Conservation (phyloP, 2,329 filamentous ascomycete species). For the Talaromyces sp. region DNA sequence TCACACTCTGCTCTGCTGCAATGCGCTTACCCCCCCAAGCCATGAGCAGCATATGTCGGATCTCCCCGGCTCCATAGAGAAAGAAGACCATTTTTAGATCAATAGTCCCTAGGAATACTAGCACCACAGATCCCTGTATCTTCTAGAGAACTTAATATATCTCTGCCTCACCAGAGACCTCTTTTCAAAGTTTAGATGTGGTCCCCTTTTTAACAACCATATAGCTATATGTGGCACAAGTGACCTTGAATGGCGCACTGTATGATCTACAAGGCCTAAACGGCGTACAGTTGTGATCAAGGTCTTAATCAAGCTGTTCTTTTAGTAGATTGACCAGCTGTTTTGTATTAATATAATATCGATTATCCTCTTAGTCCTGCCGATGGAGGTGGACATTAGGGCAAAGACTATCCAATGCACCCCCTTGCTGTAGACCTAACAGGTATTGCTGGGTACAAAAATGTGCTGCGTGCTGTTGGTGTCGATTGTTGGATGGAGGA, state of each 20-base stretch:
- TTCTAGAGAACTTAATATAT: constrained; percentile 18
- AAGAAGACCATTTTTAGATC: constrained; percentile 19
- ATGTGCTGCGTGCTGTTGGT: constrained; percentile 14
- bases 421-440: constrained; percentile 20
- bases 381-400: constrained; percentile 22
- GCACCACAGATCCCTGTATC: constrained; percentile 22
- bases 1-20: not conserved
- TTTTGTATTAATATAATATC: constrained; percentile 16
- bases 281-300: constrained; percentile 24
- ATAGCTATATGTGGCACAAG: constrained; percentile 21
- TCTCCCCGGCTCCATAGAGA: constrained; percentile 22
- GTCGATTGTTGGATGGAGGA: constrained; percentile 6
- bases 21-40: constrained; percentile 19
- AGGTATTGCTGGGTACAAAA: constrained; percentile 27
- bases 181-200: constrained; percentile 20
- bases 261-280: constrained; percentile 22
- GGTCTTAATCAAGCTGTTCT: constrained; percentile 22
- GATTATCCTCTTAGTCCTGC: constrained; percentile 8
- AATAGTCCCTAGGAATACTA: constrained; percentile 22
- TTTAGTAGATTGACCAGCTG: constrained; percentile 20
- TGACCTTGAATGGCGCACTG: constrained; percentile 27
- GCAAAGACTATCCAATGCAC: constrained; percentile 19
- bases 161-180: constrained; percentile 21
- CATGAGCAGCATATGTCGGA: constrained; percentile 29
- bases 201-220: constrained; percentile 28